These are phyloP conservation scores for Aspergillus sp. DNA, from an alignment of 2,329 filamentous ascomycete genomes.

Conservation along the genomic window DNA sequence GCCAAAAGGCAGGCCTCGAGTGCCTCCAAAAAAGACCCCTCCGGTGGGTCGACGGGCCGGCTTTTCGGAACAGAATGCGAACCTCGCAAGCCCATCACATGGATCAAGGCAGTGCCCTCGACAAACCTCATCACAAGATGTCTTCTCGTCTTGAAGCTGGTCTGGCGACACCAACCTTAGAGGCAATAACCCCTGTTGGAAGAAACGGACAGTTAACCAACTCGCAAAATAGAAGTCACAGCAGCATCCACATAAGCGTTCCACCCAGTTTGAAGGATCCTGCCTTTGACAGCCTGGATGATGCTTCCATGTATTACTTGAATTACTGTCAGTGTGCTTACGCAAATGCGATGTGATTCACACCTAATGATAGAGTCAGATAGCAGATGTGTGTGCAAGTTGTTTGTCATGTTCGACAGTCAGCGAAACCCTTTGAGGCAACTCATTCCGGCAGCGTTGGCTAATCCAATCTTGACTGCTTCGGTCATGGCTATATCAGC, in stretches of 20 bases:
- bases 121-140: too few species aligned
- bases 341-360: not conserved
- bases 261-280: conserved; percentile 22
- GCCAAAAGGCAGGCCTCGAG: conserved; percentile 36
- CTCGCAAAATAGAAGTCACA: too few species aligned
- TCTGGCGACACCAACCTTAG: not conserved
- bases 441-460: conserved; percentile 32
- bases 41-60: conserved; percentile 37
- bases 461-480: conserved; percentile 28
- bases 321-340: conserved; percentile 33
- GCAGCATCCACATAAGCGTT: not conserved
- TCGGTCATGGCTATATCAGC: conserved; percentile 35
- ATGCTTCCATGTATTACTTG: conserved; percentile 31
- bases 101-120: too few species aligned
- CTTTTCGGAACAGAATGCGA: conserved; percentile 31
- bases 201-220: too few species aligned
- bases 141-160: too few species aligned
- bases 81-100: not conserved
- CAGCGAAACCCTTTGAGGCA: conserved; percentile 35
- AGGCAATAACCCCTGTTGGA: not conserved
- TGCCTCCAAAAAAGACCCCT: conserved; percentile 35
- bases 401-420: conserved; percentile 37
- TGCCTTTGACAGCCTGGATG: conserved; percentile 17
- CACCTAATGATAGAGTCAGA: conserved; percentile 22
- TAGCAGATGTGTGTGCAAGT: conserved; percentile 34